These are phyloP conservation scores for Vaccinium corymbosum DNA, from an alignment of 148 eudicot genomes.

Conservation along the genomic window DNA sequence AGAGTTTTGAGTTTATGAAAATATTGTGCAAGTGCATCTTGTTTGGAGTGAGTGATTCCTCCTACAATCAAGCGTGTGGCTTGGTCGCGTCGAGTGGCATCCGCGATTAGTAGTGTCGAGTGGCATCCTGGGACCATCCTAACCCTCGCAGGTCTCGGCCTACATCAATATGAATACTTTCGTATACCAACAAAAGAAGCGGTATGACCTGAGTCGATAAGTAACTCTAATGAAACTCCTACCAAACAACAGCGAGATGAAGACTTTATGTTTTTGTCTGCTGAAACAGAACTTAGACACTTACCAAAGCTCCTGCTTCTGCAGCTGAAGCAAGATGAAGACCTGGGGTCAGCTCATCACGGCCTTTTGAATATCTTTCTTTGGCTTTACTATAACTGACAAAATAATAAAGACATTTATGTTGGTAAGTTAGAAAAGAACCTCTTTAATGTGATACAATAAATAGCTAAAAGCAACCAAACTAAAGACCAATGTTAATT, in stretches of 20 bases:
- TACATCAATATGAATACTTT: neutral
- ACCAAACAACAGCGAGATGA: neutral
- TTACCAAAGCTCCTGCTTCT: conserved; percentile 93
- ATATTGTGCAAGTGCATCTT: too few species aligned
- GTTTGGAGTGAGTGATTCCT: too few species aligned
- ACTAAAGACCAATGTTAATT: neutral
- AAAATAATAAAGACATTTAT: conserved; percentile 7
- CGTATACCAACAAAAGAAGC: neutral
- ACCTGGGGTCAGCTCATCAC: conserved; percentile 63
- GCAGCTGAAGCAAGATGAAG: conserved; percentile 96
- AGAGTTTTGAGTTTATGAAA: too few species aligned
- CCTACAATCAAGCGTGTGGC: too few species aligned
- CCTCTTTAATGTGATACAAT: too few species aligned
- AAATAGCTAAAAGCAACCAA: neutral
- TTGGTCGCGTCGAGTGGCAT: too few species aligned
- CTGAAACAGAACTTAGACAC: conserved; percentile 29
- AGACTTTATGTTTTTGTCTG: neutral
- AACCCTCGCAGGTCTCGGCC: too few species aligned
- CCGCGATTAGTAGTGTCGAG: too few species aligned
- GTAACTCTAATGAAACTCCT: neutral
- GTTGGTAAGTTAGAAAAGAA: neutral
- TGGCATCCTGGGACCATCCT: too few species aligned
- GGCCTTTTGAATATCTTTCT: conserved; percentile 59
- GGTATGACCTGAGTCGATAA: neutral
- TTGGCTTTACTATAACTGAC: conserved; percentile 89